Evolutionary conservation across 1,139 yeast species (phyloP).

Genomic region (Saccharomycopsis hybrid): DNA sequence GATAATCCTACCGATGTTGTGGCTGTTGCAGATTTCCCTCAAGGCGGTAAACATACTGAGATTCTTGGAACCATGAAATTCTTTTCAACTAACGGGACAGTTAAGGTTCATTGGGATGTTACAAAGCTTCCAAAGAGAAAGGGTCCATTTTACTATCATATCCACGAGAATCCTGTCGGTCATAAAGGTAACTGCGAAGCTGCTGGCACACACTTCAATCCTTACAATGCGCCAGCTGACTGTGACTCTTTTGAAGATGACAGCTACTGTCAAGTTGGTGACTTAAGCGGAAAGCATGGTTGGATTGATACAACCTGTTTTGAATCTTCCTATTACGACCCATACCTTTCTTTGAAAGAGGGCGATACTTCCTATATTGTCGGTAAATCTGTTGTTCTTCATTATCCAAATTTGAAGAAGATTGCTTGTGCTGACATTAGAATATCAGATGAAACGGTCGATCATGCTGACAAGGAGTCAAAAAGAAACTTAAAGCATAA

Average conservation of each 20-base stretch:
- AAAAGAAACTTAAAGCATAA: conserved; percentile 25
- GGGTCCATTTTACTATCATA: conserved; percentile 57
- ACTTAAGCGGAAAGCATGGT: conserved; percentile 60
- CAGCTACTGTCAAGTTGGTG: conserved; percentile 52
- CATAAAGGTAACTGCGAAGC: conserved; percentile 39
- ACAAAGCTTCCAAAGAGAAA: conserved; percentile 49
- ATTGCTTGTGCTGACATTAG: conserved; percentile 55
- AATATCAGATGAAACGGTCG: conserved; percentile 27
- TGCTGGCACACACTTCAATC: conserved; percentile 48
- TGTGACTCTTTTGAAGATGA: conserved; percentile 44
- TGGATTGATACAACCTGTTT: conserved; percentile 49
- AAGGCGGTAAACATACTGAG: conserved; percentile 36
- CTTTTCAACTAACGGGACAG: conserved; percentile 40
- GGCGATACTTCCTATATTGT: conserved; percentile 43
- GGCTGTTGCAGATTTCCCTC: conserved; percentile 54
- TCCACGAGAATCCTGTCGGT: conserved; percentile 45
- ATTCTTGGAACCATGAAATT: conserved; percentile 44
- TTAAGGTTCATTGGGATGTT: conserved; percentile 54
- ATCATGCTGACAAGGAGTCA: conserved; percentile 26
- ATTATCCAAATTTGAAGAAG: conserved; percentile 38
- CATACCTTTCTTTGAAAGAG: conserved; percentile 45
- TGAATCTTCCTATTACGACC: conserved; percentile 47
- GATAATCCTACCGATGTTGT: conserved; percentile 40
- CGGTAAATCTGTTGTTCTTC: conserved; percentile 48
- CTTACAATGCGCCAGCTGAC: conserved; percentile 40